phyloP scores from a whole-genome alignment of 1,139 yeast species.

The Candida sanyaensis region DNA sequence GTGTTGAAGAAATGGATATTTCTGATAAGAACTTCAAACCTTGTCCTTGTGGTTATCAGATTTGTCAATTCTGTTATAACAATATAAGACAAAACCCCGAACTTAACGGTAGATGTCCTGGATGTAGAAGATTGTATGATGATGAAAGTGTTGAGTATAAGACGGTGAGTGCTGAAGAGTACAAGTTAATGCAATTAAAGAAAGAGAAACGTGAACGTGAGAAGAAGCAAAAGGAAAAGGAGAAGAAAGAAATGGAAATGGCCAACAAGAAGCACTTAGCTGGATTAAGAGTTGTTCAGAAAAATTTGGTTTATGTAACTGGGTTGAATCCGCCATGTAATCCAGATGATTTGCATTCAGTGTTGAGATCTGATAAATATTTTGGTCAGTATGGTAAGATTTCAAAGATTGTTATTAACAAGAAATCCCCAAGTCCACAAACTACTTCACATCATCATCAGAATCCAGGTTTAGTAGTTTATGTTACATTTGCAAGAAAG shows the following conservation, averaged over 20 bases:
- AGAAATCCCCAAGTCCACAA: constrained; percentile 57
- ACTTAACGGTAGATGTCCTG: constrained; percentile 95
- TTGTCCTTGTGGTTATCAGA: constrained; percentile 98
- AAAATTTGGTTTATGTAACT: constrained; percentile 93
- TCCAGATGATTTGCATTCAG: constrained; percentile 84
- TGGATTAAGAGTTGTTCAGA: constrained; percentile 96
- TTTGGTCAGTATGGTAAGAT: constrained; percentile 98
- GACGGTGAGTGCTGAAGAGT: constrained; percentile 81
- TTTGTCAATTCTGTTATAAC: constrained; percentile 97
- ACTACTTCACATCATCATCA: constrained; percentile 38
- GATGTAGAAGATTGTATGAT: constrained; percentile 91
- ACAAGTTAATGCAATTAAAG: constrained; percentile 74
- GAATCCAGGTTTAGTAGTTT: constrained; percentile 88
- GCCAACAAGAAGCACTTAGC: constrained; percentile 91
- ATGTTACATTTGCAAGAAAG: constrained; percentile 88
- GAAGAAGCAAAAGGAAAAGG: constrained; percentile 86
- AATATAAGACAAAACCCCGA: constrained; percentile 95
- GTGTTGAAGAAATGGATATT: constrained; percentile 97
- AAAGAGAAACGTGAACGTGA: constrained; percentile 83
- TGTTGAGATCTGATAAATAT: constrained; percentile 86
- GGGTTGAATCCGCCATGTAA: constrained; percentile 92
- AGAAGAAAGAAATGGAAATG: constrained; percentile 86
- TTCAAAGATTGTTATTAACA: constrained; percentile 89
- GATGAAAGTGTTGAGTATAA: constrained; percentile 92
- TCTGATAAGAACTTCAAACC: constrained; percentile 97